Conservation (phyloP, 2,329 filamentous ascomycete genomes). For the Ophiostoma montium region DNA sequence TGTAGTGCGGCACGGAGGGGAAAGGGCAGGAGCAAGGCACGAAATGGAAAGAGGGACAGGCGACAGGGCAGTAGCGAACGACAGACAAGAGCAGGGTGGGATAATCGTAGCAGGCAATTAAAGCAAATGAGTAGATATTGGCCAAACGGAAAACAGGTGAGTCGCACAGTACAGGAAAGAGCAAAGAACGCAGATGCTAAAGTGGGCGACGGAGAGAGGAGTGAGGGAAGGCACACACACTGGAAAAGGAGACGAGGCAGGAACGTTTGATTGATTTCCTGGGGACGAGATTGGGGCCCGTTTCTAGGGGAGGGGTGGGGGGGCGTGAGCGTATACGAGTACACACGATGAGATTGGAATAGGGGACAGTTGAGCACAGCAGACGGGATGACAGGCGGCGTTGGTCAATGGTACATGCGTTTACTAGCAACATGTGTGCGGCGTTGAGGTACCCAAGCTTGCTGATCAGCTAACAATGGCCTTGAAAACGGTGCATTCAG, state of each 20-base stretch:
- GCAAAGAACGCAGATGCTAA: not conserved
- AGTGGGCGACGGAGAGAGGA: not conserved
- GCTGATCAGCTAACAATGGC: not conserved
- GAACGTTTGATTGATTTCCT: slow-evolving; percentile 5
- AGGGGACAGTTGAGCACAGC: not conserved
- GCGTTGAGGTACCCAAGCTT: not conserved
- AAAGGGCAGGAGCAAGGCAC: not conserved
- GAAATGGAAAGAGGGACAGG: not conserved
- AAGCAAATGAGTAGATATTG: not conserved
- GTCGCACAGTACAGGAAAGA: no score
- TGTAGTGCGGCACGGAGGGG: not conserved
- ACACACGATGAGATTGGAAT: not conserved
- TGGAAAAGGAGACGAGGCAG: not conserved
- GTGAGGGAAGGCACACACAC: not conserved
- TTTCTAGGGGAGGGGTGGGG: not conserved
- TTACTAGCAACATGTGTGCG: not conserved
- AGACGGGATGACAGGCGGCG: no score
- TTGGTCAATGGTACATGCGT: not conserved
- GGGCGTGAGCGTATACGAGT: slow-evolving; percentile 1
- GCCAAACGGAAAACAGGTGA: no score
- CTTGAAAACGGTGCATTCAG: no score
- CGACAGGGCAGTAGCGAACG: not conserved
- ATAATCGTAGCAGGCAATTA: not conserved
- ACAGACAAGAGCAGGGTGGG: not conserved
- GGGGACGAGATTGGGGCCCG: slow-evolving; percentile 1